Evolutionary conservation across 306 rosid genomes (phyloP), one percentile per base, ranked within the genome.

Genomic region (Cucumis hystrix): DNA sequence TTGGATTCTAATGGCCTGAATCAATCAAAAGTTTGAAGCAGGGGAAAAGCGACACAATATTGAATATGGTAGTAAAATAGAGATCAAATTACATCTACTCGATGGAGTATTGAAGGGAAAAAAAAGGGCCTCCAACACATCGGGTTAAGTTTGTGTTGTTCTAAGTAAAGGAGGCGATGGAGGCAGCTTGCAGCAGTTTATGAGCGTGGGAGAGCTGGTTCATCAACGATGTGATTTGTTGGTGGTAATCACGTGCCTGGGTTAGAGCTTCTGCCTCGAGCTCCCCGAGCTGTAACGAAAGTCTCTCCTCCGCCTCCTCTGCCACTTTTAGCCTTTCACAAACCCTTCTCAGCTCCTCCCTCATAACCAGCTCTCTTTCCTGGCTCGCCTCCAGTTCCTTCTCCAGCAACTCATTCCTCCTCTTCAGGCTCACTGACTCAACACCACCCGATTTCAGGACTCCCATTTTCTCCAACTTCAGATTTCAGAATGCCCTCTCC

Each of bases 271-370:
- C 97, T 0, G 97, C 97, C 47, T 95, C 98, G 0, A 95, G 84
- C 70, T 95, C 98, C 0, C 97, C 97, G 33, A 95, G 90, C 89
- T 95, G 98, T 0, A 88, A 89, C 76, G 97, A 95, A 54, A 95
- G 96, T 52, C 92, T 86, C 93, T 95, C 98, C 80, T 95, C 98
- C 0, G 90, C 98, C 6, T 92, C 98, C 79, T 95, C 98, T 10
- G 96, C 92, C 45, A 95, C 85, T 41, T 88, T 85, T 28, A 95
- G 88, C 85, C 96, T 87, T 77, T 90, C 86, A 58, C 84, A 80
- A 18, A 86, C 79, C 74, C 81, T 85, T 35, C 80, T 79, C 2
- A 95, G 81, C 80, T 95, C 82, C 3, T 65, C 58, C 65, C 51
- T 88, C 99, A 89, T 89, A 59, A 80, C 21, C 75, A 88, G 91